These are phyloP conservation scores for Adansonia digitata DNA, from an alignment of 345 rosid species.

Conservation along the genomic window DNA sequence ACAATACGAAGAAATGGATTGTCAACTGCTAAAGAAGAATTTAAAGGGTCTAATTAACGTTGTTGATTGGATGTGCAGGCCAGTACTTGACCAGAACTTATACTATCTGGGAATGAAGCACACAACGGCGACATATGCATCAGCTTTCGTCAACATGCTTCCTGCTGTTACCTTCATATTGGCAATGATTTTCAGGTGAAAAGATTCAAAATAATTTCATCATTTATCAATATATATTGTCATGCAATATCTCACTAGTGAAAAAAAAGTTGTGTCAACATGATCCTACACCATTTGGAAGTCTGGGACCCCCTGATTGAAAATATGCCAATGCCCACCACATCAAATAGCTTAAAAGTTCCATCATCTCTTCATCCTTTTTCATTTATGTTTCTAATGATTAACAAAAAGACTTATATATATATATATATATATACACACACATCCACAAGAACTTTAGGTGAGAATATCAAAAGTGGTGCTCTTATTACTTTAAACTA, in stretches of 20 bases:
- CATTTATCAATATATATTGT: background rate
- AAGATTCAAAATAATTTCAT: background rate
- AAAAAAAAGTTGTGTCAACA: background rate
- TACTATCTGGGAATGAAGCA: constrained; percentile 77
- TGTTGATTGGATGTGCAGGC: constrained; percentile 38
- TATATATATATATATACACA: too few species aligned
- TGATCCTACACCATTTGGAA: background rate
- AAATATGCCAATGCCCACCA: background rate
- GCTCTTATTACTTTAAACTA: too few species aligned
- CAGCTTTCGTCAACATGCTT: constrained; percentile 63
- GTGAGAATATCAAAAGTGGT: too few species aligned
- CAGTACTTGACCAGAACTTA: constrained; percentile 83
- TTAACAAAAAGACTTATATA: background rate
- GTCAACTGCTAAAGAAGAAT: too few species aligned
- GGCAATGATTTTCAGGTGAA: constrained; percentile 82
- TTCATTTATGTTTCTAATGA: background rate
- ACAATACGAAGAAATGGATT: background rate
- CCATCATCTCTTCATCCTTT: background rate
- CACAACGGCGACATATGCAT: constrained; percentile 81
- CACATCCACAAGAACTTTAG: background rate
- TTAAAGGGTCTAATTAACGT: background rate
- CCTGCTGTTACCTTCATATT: constrained; percentile 83
- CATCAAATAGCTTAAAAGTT: background rate
- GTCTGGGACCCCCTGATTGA: too few species aligned
- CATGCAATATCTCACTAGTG: background rate